Percentiles rank a stretch among this genome's conserved stretches.
Conservation (phyloP, 2,329 filamentous ascomycete genomes). For the Rhynchosporium graminicola region DNA sequence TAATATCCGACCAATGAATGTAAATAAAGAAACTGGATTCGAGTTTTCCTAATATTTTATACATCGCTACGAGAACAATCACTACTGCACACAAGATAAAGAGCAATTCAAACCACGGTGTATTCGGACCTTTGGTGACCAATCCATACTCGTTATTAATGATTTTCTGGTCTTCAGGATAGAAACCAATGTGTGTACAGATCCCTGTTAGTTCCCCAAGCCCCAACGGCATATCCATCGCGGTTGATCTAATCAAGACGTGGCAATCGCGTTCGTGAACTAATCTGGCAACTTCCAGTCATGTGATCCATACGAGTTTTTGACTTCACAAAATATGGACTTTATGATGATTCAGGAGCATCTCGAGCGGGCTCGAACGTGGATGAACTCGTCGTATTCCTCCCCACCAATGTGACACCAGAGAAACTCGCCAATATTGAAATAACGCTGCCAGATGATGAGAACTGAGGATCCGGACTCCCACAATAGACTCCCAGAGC, state of each 20-base stretch:
- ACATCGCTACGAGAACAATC: not conserved
- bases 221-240: not conserved
- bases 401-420: not conserved
- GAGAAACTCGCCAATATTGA: not conserved
- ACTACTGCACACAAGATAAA: not conserved
- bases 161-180: not conserved
- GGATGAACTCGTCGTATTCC: not conserved
- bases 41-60: not conserved
- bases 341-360: conserved; percentile 4
- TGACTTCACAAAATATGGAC: not conserved
- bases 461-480: not conserved
- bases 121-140: not conserved
- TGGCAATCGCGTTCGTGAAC: not conserved
- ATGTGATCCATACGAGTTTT: not conserved
- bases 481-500: not conserved
- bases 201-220: not conserved
- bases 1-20: conserved; percentile 60
- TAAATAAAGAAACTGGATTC: conserved; percentile 41
- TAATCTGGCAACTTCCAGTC: not conserved
- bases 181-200: not conserved
- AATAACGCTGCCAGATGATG: not conserved
- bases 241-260: not conserved
- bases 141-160: not conserved
- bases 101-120: not conserved
- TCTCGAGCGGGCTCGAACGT: conserved; percentile 1